Base-by-base conservation (phyloP, 1,284 basidiomycete species). In the Fistulinella staudtii region DNA sequence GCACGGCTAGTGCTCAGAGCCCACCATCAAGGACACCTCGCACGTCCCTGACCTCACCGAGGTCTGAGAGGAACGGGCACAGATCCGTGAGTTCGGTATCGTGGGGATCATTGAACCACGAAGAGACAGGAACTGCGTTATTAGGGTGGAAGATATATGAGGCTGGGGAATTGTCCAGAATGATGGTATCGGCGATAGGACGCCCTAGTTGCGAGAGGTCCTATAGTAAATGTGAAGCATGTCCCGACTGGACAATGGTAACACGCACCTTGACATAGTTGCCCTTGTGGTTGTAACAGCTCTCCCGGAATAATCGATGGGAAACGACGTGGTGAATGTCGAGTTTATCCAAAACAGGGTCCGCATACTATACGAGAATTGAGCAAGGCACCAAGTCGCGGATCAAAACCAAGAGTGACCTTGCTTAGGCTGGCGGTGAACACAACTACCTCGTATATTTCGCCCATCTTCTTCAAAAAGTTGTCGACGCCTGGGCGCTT, bases 131-230 rank as follows among this genome's bases (percentile, higher is more conserved):
- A 6, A 98, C 95, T 33, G 96, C 96, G 62, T 98, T 99, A 71
- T 96, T 96, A 14, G 94, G 93, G 63, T 99, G 95, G 78, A 99
- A 99, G 57, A 99, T 95, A 69, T 99, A 99, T 8, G 92, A 96
- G 11, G 96, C 95, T 10, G 95, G 95, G 30, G 93, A 97, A 69
- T 99, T 99, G 73, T 99, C 95, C 54, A 99, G 82, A 69, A 99
- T 99, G 61, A 99, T 98, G 50, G 89, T 91, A 60, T 95, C 92
- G 30, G 80, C 79, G 54, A 98, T 92, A 7, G 90, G 89, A 22
- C 95, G 82, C 28, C 95, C 95, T 31, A 99, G 76, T 69, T 98
- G 96, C 33, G 93, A 97, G 27, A 99, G 76, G 68, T 99, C 96
- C 91, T 95, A 58, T 9, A 52, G 33, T 52, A 24, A 36, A 47